Conservation (phyloP, 345 rosid species). For the Populus nigra region DNA sequence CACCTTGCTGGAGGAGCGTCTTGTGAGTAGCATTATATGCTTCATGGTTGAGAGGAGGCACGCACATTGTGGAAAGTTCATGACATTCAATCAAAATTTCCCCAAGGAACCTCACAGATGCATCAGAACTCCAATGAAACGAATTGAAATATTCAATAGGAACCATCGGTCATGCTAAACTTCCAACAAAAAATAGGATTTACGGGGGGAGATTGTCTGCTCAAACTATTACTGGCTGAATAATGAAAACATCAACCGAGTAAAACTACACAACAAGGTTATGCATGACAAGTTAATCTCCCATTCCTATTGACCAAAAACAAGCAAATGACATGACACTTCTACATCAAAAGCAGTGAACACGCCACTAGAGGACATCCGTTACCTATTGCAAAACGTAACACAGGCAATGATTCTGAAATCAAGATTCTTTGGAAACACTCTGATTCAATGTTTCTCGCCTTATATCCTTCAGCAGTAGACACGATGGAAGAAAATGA, state of each 20-base stretch:
- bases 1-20: too few relatives aligned
- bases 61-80: background rate
- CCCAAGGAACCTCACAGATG: background rate
- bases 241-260: background rate
- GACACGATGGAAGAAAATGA: constrained; percentile 47
- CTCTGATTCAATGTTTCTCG: constrained; percentile 4
- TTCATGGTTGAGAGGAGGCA: background rate
- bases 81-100: background rate
- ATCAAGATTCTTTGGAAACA: constrained; percentile 43
- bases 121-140: background rate
- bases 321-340: too few relatives aligned
- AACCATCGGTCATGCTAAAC: background rate
- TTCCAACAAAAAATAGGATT: background rate
- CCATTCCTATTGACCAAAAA: too few relatives aligned
- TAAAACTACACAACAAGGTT: background rate
- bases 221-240: background rate
- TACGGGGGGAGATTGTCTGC: background rate
- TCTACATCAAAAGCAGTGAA: too few relatives aligned
- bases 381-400: background rate
- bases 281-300: too few relatives aligned
- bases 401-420: background rate
- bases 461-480: constrained; percentile 33
- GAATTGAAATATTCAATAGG: background rate
- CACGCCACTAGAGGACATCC: too few relatives aligned
- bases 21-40: background rate